Evolutionary conservation across 2,329 filamentous ascomycete genomes (phyloP).

Genomic region (Xylaria sp.): DNA sequence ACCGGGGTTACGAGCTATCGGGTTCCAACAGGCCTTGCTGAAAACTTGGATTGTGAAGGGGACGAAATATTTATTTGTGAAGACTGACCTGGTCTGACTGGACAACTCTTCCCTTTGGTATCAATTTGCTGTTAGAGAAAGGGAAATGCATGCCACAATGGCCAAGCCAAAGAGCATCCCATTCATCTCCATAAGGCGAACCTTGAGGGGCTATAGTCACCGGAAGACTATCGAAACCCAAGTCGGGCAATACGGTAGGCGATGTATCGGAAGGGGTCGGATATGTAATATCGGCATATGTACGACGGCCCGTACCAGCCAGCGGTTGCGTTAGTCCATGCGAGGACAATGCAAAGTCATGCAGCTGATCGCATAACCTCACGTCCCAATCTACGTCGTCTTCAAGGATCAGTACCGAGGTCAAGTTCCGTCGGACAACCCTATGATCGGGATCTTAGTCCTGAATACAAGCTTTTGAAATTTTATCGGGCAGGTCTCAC

Average conservation of each 20-base stretch:
- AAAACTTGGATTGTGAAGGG: not conserved
- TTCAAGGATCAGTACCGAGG: slow-evolving; percentile 56
- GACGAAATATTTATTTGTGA: not conserved
- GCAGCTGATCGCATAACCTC: slow-evolving; percentile 54
- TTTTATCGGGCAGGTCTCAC: not conserved
- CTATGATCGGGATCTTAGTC: slow-evolving; percentile 37
- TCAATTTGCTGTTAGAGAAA: slow-evolving; percentile 28
- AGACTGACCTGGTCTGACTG: slow-evolving; percentile 39
- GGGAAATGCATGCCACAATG: slow-evolving; percentile 57
- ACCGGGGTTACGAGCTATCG: not conserved
- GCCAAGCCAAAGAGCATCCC: slow-evolving; percentile 64
- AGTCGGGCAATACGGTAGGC: not conserved
- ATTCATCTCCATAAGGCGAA: slow-evolving; percentile 56
- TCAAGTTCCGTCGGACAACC: slow-evolving; percentile 56
- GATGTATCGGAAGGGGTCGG: slow-evolving; percentile 29
- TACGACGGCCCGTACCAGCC: slow-evolving; percentile 17
- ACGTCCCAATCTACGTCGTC: slow-evolving; percentile 62
- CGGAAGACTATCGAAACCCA: slow-evolving; percentile 16
- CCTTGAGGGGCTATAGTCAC: slow-evolving; percentile 4
- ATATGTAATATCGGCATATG: slow-evolving; percentile 43
- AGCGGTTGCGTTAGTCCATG: slow-evolving; percentile 39
- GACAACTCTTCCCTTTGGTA: slow-evolving; percentile 50
- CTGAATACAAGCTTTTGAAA: not conserved
- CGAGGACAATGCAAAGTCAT: slow-evolving; percentile 41
- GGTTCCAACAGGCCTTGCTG: not conserved